These are phyloP conservation scores for Steccherinum ochraceum DNA, from an alignment of 768 basidiomycete species.

Conservation along the genomic window DNA sequence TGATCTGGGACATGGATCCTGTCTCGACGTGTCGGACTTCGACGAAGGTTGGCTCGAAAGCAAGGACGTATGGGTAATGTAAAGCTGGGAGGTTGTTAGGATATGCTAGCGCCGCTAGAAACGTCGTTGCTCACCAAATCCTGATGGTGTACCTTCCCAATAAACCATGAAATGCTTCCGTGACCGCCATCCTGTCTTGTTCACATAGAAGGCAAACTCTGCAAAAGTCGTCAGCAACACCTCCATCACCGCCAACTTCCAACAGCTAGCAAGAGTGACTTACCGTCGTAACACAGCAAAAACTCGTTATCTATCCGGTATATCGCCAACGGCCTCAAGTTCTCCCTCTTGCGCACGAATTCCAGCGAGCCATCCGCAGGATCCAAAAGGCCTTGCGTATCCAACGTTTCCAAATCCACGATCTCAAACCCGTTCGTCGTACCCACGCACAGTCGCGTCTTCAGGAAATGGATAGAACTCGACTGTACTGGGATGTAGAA, in stretches of 20 bases:
- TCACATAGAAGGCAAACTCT: conserved; percentile 99
- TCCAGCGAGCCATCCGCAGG: conserved; percentile 88
- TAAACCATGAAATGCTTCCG: conserved; percentile 89
- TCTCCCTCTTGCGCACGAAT: conserved; percentile 84
- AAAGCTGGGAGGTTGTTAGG: conserved; percentile 49
- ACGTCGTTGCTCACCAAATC: conserved; percentile 69
- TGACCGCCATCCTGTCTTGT: conserved; percentile 91
- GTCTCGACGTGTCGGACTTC: conserved; percentile 96
- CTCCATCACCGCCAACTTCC: conserved; percentile 1
- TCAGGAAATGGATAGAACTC: conserved; percentile 93
- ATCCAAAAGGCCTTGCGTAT: conserved; percentile 94
- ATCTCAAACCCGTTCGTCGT: conserved; percentile 98
- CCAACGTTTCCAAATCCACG: conserved; percentile 93
- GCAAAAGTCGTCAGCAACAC: conserved; percentile 3
- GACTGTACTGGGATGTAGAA: conserved; percentile 99
- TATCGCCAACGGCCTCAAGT: conserved; percentile 87
- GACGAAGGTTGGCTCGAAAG: conserved; percentile 94
- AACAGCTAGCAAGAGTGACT: conserved; percentile 22
- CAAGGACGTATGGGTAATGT: conserved; percentile 93
- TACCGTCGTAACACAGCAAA: conserved; percentile 95
- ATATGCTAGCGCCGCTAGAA: neutral
- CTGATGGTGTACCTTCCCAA: conserved; percentile 93
- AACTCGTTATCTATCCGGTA: conserved; percentile 97
- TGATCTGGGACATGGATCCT: conserved; percentile 88
- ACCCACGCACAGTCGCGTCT: conserved; percentile 95